Evolutionary conservation across 2,329 filamentous ascomycete genomes (phyloP).

Genomic region (Periconia macrospinosa): DNA sequence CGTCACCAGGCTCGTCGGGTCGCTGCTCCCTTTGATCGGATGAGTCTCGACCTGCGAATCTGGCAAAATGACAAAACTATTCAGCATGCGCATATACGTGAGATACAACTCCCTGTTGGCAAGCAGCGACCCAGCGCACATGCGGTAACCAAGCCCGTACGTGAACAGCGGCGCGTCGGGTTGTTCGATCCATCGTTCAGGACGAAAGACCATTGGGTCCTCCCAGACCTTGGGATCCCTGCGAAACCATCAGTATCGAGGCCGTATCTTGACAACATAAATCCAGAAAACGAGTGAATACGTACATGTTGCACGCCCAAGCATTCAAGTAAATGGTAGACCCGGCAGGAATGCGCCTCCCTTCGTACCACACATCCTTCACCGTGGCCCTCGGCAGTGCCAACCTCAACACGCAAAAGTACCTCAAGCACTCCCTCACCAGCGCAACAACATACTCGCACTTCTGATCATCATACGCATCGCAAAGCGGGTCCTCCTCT

Average conservation of each 20-base stretch:
- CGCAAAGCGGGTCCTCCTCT: slow-evolving; percentile 59
- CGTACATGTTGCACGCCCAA: slow-evolving; percentile 65
- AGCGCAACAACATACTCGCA: slow-evolving; percentile 66
- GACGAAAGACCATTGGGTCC: slow-evolving; percentile 62
- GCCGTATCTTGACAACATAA: background rate
- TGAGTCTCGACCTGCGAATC: slow-evolving; percentile 60
- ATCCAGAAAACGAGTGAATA: background rate
- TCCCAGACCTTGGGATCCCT: slow-evolving; percentile 58
- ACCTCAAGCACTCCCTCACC: slow-evolving; percentile 63
- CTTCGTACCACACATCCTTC: slow-evolving; percentile 61
- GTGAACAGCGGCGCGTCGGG: slow-evolving; percentile 67
- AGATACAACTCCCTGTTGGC: slow-evolving; percentile 68
- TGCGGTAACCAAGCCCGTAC: slow-evolving; percentile 67
- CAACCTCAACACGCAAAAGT: slow-evolving; percentile 65
- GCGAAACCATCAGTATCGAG: background rate
- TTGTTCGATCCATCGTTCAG: slow-evolving; percentile 65
- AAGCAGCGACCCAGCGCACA: slow-evolving; percentile 66
- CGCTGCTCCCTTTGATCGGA: slow-evolving; percentile 61
- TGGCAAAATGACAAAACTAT: slow-evolving; percentile 62
- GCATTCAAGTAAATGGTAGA: slow-evolving; percentile 68
- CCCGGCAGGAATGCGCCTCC: slow-evolving; percentile 61
- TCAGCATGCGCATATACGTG: slow-evolving; percentile 64
- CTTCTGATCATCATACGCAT: slow-evolving; percentile 64
- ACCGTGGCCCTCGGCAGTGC: slow-evolving; percentile 64
- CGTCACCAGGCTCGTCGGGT: slow-evolving; percentile 64